A percentile compares a stretch with the other conserved stretches of the same genome.
These are phyloP conservation scores for Calocybe cyanea DNA, from an alignment of 768 basidiomycete genomes.

Conservation along the genomic window DNA sequence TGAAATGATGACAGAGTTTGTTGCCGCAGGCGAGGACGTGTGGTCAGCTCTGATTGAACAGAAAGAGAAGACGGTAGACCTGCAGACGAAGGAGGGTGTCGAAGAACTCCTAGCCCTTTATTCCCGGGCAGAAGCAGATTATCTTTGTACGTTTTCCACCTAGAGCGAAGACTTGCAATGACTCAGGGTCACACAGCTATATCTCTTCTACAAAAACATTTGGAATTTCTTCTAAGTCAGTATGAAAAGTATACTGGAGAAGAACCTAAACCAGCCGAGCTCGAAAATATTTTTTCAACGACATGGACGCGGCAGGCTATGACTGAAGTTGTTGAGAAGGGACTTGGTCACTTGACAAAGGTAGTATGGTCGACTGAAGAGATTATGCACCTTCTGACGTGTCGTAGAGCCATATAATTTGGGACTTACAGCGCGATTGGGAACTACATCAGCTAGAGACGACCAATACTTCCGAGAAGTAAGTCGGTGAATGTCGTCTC, in stretches of 20 bases:
- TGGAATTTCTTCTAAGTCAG: constrained; percentile 52
- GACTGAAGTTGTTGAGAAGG: constrained; percentile 49
- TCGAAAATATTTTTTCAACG: constrained; percentile 58
- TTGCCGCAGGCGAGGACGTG: constrained; percentile 64
- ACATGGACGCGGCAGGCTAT: constrained; percentile 60
- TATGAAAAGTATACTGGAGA: constrained; percentile 37
- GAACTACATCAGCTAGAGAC: constrained; percentile 60
- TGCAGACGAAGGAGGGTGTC: constrained; percentile 49
- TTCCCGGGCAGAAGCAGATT: constrained; percentile 66
- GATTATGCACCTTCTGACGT: constrained; percentile 2
- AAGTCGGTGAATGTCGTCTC: neutral
- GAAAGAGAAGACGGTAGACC: constrained; percentile 45
- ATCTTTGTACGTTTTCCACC: constrained; percentile 59
- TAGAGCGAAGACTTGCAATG: neutral
- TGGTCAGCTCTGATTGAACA: constrained; percentile 69
- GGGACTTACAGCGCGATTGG: constrained; percentile 74
- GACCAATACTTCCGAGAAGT: constrained; percentile 46
- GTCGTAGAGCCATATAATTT: constrained; percentile 63
- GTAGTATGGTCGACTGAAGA: constrained; percentile 27
- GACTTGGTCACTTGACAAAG: constrained; percentile 58
- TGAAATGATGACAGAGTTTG: constrained; percentile 60
- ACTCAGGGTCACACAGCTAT: constrained; percentile 49
- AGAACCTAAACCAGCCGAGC: constrained; percentile 41
- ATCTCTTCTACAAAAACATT: constrained; percentile 63
- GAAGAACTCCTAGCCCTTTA: constrained; percentile 59